phyloP scores from a whole-genome alignment of 169 alveolate genomes.

The Eimeria necatrix region DNA sequence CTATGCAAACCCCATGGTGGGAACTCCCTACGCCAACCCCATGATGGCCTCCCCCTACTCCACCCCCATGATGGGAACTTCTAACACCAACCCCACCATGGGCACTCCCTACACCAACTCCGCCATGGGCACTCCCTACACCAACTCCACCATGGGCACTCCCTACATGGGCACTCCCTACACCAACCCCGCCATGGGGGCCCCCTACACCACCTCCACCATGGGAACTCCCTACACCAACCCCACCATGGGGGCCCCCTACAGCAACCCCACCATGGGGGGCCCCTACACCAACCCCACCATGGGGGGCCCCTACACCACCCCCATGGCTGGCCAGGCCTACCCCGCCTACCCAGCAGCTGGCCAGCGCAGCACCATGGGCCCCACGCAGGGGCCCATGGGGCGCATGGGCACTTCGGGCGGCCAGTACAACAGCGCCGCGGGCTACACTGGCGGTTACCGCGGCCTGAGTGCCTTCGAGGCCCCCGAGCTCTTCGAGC shows the following conservation, averaged over 20 bases:
- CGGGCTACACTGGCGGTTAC: not conserved
- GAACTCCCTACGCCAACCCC: not conserved
- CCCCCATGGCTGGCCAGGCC: too few species aligned
- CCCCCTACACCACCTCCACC: not conserved
- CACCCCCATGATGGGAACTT: not conserved
- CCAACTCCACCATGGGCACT: not conserved
- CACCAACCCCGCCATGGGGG: not conserved
- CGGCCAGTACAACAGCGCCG: not conserved
- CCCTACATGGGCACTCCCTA: not conserved
- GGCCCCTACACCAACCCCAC: too few species aligned
- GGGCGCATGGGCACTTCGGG: constrained; percentile 30
- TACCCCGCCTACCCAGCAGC: too few species aligned
- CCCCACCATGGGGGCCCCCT: not conserved
- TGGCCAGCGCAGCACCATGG: too few species aligned
- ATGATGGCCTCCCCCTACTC: not conserved
- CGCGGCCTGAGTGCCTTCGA: constrained; percentile 1
- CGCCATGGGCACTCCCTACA: not conserved
- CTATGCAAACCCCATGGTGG: not conserved
- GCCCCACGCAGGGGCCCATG: not conserved
- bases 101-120: not conserved
- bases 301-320: too few species aligned
- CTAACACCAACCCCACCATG: not conserved
- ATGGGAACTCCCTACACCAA: not conserved
- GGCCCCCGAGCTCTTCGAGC: not conserved
- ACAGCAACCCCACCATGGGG: too few species aligned